A percentile compares a stretch with the other conserved stretches of the same genome.
Conservation (phyloP, 2,329 filamentous ascomycete species). For the Camptophora hylomeconis region DNA sequence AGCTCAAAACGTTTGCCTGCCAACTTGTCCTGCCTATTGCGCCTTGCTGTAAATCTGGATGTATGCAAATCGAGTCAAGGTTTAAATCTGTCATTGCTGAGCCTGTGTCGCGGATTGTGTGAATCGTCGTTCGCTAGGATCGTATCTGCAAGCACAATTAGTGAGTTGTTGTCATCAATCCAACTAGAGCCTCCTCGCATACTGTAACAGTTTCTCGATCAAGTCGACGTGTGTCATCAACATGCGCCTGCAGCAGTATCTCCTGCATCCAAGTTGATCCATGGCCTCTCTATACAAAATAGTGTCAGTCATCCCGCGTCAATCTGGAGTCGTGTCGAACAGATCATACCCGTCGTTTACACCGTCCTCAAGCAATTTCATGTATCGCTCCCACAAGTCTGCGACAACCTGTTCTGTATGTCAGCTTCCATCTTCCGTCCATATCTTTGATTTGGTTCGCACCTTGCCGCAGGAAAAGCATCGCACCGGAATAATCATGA, state of each 20-base stretch:
- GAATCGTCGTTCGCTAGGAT: no score
- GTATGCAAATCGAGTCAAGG: no score
- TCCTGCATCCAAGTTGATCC: conserved; percentile 82
- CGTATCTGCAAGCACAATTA: no score
- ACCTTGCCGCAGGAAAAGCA: conserved; percentile 99
- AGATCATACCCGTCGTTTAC: conserved; percentile 53
- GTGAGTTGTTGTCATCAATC: no score
- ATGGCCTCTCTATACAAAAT: conserved; percentile 64
- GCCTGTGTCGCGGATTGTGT: no score
- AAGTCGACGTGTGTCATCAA: conserved; percentile 98
- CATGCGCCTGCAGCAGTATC: conserved; percentile 98
- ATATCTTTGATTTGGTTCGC: no score
- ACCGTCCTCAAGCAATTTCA: conserved; percentile 71
- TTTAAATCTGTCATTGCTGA: no score
- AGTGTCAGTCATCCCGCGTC: no score
- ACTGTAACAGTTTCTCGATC: conserved; percentile 96
- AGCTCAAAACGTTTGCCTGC: no score
- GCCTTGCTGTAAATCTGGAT: no score
- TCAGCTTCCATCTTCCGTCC: conserved; percentile 10
- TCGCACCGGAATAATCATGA: conserved; percentile 96
- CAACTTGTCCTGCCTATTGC: no score
- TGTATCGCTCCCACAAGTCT: conserved; percentile 93
- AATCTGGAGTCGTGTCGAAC: not conserved
- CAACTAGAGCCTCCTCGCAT: no score
- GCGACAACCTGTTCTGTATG: conserved; percentile 64